These are phyloP conservation scores for Posidonia oceanica DNA, from an alignment of 116 monocot genomes.

Conservation along the genomic window DNA sequence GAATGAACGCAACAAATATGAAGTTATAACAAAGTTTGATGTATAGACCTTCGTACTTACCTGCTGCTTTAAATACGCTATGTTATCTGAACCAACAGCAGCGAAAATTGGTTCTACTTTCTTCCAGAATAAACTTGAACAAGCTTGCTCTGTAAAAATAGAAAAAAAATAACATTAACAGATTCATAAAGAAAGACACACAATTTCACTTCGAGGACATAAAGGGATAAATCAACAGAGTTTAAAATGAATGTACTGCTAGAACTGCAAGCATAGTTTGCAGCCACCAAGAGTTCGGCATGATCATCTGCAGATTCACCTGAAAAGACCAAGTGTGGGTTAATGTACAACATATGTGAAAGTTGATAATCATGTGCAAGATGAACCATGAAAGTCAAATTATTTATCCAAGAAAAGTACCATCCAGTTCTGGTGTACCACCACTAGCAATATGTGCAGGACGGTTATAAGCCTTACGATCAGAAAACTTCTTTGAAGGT, in stretches of 20 bases:
- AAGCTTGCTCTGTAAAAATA: conserved; percentile 30
- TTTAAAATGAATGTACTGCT: conserved; percentile 15
- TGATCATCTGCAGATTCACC: conserved; percentile 67
- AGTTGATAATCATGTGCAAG: neutral
- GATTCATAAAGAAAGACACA: neutral
- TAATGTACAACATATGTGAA: neutral
- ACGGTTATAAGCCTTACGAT: conserved; percentile 58
- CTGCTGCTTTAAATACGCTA: conserved; percentile 41
- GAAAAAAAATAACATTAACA: neutral
- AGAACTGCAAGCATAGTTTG: conserved; percentile 39
- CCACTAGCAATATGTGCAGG: conserved; percentile 24
- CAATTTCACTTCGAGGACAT: neutral
- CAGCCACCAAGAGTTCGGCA: conserved; percentile 62
- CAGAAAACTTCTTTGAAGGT: conserved; percentile 64
- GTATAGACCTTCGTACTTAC: conserved; percentile 1
- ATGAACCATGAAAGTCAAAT: neutral
- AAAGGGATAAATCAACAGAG: neutral
- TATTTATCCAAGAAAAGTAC: conserved; percentile 13
- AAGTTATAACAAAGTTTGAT: too few relatives aligned
- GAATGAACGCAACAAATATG: too few relatives aligned
- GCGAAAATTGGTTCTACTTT: conserved; percentile 49
- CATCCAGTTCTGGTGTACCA: conserved; percentile 34
- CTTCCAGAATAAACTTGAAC: conserved; percentile 68
- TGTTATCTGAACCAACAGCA: conserved; percentile 34
- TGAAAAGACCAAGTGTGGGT: conserved; percentile 10